Conservation (phyloP, 1,284 basidiomycete genomes). For the Chalciporus piperatoides region DNA sequence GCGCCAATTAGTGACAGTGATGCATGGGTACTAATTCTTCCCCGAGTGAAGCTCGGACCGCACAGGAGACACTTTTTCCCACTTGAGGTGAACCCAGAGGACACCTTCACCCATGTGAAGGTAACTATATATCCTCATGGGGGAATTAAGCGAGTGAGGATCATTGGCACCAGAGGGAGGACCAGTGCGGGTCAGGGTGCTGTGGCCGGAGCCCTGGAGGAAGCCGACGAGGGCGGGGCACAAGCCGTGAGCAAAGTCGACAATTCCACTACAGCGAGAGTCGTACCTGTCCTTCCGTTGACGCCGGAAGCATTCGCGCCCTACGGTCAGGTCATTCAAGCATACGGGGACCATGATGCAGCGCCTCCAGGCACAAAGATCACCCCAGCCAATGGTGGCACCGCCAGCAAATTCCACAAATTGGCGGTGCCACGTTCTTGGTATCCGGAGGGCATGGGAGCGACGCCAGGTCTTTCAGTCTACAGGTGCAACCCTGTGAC, state of each 20-base stretch:
- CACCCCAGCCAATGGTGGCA: slow-evolving; percentile 82
- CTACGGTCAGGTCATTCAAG: slow-evolving; percentile 87
- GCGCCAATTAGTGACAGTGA: slow-evolving; percentile 39
- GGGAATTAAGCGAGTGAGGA: slow-evolving; percentile 87
- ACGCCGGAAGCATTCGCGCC: slow-evolving; percentile 79
- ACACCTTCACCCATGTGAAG: slow-evolving; percentile 78
- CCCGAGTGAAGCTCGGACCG: slow-evolving; percentile 80
- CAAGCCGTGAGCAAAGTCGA: slow-evolving; percentile 1
- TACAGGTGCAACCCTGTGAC: slow-evolving; percentile 67
- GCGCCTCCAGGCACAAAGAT: slow-evolving; percentile 66
- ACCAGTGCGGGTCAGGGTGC: slow-evolving; percentile 15
- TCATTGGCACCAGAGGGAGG: slow-evolving; percentile 64
- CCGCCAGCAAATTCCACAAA: slow-evolving; percentile 88
- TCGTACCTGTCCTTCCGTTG: slow-evolving; percentile 69
- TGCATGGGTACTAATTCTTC: slow-evolving; percentile 75
- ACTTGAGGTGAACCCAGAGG: slow-evolving; percentile 58
- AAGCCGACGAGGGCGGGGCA: slow-evolving; percentile 3
- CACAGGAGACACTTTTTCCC: slow-evolving; percentile 89
- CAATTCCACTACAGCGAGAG: slow-evolving; percentile 22
- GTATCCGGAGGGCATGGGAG: slow-evolving; percentile 55
- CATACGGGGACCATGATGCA: slow-evolving; percentile 63
- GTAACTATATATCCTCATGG: slow-evolving; percentile 94
- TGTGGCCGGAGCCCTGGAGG: slow-evolving; percentile 6
- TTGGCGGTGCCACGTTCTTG: slow-evolving; percentile 63
- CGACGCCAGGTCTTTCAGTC: slow-evolving; percentile 66